phyloP scores from a whole-genome alignment of 2,329 filamentous ascomycete genomes.

The Madurella mycetomatis region DNA sequence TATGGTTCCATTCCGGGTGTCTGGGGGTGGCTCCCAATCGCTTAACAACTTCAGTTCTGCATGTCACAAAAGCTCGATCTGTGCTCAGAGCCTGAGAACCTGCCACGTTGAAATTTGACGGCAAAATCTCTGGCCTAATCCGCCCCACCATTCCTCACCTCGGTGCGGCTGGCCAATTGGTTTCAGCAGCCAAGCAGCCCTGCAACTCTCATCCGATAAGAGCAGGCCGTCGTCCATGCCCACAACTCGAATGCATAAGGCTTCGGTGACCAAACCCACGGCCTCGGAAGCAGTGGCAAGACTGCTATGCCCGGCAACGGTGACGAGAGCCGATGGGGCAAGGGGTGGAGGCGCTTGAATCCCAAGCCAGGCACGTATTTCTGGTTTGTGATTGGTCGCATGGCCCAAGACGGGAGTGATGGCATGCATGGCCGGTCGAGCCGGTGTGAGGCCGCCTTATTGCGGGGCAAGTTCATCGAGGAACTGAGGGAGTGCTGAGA shows the following conservation, averaged over 20 bases:
- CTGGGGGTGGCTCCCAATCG: too few relatives aligned
- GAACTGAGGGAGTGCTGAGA: background rate
- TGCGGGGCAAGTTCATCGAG: too few relatives aligned
- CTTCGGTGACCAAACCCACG: too few relatives aligned
- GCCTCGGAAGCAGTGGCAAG: too few relatives aligned
- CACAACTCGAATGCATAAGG: too few relatives aligned
- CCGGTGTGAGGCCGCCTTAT: slow-evolving; percentile 1
- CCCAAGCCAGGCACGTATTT: background rate
- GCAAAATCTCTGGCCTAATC: background rate
- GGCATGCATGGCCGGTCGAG: slow-evolving; percentile 1
- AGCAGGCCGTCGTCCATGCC: too few relatives aligned
- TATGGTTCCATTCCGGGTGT: too few relatives aligned
- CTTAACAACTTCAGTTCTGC: background rate
- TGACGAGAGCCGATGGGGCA: too few relatives aligned
- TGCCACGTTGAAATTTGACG: background rate
- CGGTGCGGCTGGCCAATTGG: background rate
- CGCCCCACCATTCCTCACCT: background rate
- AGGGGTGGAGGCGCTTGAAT: background rate
- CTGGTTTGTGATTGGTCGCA: background rate
- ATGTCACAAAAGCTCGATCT: background rate
- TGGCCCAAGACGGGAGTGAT: background rate
- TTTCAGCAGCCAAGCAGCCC: background rate
- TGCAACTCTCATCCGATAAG: background rate
- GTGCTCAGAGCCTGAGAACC: background rate
- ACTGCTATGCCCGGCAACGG: too few relatives aligned